Conservation (phyloP, 371 early-diverging fungal genomes). For the Mucor racemosus region DNA sequence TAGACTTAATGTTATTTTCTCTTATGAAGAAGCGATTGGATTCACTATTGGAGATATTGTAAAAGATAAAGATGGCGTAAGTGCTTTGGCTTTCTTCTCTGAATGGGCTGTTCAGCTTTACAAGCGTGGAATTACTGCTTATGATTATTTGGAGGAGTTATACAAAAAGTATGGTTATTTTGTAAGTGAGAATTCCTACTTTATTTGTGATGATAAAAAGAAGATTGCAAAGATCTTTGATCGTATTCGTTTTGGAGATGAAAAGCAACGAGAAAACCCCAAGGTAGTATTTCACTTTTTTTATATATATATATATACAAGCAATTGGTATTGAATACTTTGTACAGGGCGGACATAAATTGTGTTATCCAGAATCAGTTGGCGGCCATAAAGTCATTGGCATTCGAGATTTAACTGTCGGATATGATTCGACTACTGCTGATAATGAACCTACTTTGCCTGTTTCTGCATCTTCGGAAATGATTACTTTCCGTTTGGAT, state of each 20-base stretch:
- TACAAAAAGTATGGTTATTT: slow-evolving; percentile 89
- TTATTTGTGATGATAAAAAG: slow-evolving; percentile 80
- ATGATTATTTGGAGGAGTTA: slow-evolving; percentile 71
- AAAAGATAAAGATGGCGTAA: slow-evolving; percentile 86
- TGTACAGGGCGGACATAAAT: slow-evolving; percentile 39
- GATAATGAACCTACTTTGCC: slow-evolving; percentile 76
- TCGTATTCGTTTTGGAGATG: slow-evolving; percentile 80
- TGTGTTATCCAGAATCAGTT: slow-evolving; percentile 75
- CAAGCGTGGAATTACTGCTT: slow-evolving; percentile 63
- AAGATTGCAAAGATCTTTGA: slow-evolving; percentile 74
- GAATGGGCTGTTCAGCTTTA: slow-evolving; percentile 79
- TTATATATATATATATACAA: no score
- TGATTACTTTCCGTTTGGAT: slow-evolving; percentile 90
- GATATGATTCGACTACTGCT: slow-evolving; percentile 78
- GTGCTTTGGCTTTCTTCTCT: slow-evolving; percentile 84
- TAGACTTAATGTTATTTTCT: slow-evolving; percentile 76
- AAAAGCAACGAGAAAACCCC: slow-evolving; percentile 9
- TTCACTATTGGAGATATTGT: slow-evolving; percentile 80
- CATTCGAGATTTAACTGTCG: slow-evolving; percentile 89
- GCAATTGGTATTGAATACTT: not conserved
- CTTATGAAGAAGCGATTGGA: slow-evolving; percentile 96
- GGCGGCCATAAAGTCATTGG: slow-evolving; percentile 71
- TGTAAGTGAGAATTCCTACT: slow-evolving; percentile 87
- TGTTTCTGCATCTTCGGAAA: slow-evolving; percentile 81
- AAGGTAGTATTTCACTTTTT: not conserved